phyloP scores from a whole-genome alignment of 2,329 filamentous ascomycete genomes.

The Epichloe gansuensis region DNA sequence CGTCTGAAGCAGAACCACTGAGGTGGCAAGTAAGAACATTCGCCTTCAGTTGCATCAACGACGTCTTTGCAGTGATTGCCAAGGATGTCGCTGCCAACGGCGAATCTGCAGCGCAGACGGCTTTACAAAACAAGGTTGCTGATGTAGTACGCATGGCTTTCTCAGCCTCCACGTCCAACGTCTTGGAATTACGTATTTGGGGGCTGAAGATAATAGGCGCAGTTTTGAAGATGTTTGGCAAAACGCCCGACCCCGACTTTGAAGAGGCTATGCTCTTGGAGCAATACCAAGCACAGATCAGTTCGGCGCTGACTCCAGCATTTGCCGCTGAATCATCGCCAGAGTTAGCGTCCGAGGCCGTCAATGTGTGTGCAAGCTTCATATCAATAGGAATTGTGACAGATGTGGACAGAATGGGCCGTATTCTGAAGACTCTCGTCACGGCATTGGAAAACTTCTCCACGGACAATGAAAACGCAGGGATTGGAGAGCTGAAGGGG shows the following conservation, averaged over 20 bases:
- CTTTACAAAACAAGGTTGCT: constrained; percentile 70
- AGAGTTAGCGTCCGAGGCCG: constrained; percentile 86
- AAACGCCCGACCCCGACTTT: constrained; percentile 90
- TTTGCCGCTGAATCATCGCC: constrained; percentile 94
- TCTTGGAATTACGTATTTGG: constrained; percentile 79
- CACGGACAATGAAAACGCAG: constrained; percentile 62
- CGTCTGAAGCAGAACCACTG: constrained; percentile 67
- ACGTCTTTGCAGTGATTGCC: constrained; percentile 65
- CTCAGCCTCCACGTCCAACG: constrained; percentile 87
- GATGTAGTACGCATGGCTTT: constrained; percentile 96
- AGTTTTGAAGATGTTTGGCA: constrained; percentile 89
- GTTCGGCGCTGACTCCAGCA: constrained; percentile 87
- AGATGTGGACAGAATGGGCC: constrained; percentile 95
- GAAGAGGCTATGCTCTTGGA: constrained; percentile 92
- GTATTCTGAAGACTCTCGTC: constrained; percentile 87
- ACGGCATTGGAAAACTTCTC: constrained; percentile 87
- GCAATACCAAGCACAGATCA: constrained; percentile 97
- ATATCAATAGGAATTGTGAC: constrained; percentile 95
- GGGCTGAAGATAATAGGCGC: constrained; percentile 90
- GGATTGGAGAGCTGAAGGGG: constrained; percentile 85
- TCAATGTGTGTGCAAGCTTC: constrained; percentile 96
- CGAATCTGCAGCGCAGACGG: constrained; percentile 63
- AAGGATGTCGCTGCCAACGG: constrained; percentile 70
- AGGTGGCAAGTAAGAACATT: constrained; percentile 95
- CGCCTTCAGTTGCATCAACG: constrained; percentile 76